Evolutionary conservation across 1,139 yeast genomes (phyloP).

Genomic region (Pichia sp.): DNA sequence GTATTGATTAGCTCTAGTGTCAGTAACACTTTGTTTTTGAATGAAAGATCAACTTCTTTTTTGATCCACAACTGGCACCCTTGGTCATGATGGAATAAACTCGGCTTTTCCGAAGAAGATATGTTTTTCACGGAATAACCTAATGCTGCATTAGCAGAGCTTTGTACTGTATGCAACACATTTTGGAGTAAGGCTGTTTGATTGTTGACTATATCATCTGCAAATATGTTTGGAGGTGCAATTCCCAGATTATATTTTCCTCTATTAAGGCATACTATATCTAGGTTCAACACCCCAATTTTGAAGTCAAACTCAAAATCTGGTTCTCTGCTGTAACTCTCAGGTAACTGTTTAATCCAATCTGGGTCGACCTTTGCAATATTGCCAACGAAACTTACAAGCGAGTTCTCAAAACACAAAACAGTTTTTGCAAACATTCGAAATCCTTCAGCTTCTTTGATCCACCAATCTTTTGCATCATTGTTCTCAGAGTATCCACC

Average conservation of each 20-base stretch:
- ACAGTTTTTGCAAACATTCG: slow-evolving; percentile 29
- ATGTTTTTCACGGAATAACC: slow-evolving; percentile 31
- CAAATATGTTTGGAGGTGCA: slow-evolving; percentile 32
- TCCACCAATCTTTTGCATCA: slow-evolving; percentile 38
- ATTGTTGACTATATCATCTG: slow-evolving; percentile 31
- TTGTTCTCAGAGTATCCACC: slow-evolving; percentile 32
- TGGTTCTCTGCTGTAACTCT: slow-evolving; percentile 25
- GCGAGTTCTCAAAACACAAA: slow-evolving; percentile 32
- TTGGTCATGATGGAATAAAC: slow-evolving; percentile 27
- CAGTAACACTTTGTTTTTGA: slow-evolving; percentile 29
- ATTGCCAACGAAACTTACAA: slow-evolving; percentile 34
- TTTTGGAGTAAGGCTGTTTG: slow-evolving; percentile 26
- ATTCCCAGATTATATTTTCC: slow-evolving; percentile 14
- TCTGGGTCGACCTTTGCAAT: slow-evolving; percentile 6
- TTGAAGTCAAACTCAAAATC: slow-evolving; percentile 37
- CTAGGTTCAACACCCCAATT: slow-evolving; percentile 21
- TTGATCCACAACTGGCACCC: slow-evolving; percentile 51
- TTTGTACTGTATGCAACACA: slow-evolving; percentile 19
- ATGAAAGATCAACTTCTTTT: slow-evolving; percentile 27
- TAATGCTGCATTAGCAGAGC: slow-evolving; percentile 32
- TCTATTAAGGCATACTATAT: slow-evolving; percentile 10
- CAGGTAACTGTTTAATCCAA: slow-evolving; percentile 8
- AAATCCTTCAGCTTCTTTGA: slow-evolving; percentile 34
- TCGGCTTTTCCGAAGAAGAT: slow-evolving; percentile 29
- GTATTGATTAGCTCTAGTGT: slow-evolving; percentile 43